Evolutionary conservation across 2,329 filamentous ascomycete genomes (phyloP).

Genomic region (Colletotrichum melonis): DNA sequence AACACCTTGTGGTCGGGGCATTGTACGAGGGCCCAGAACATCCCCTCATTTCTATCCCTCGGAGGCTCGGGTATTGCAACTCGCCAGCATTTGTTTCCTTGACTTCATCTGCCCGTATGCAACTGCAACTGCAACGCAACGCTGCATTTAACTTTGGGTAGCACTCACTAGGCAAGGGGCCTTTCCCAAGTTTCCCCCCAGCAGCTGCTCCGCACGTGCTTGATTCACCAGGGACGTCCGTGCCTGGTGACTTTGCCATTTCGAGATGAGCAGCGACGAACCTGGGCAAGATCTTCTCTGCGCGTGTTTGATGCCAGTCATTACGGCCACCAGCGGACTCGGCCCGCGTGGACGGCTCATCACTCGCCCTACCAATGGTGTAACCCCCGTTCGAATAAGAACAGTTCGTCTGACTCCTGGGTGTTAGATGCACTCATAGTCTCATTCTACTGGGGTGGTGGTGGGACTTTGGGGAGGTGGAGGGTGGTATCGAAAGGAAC

Average conservation of each 20-base stretch:
- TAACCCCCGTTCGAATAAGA: background rate
- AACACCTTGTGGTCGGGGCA: background rate
- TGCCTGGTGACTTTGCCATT: constrained; percentile 22
- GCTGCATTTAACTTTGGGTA: constrained; percentile 16
- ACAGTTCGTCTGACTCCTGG: constrained; percentile 18
- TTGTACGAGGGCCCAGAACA: background rate
- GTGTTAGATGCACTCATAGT: background rate
- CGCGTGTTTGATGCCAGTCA: constrained; percentile 19
- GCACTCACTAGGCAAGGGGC: constrained; percentile 16
- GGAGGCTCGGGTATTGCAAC: constrained; percentile 1
- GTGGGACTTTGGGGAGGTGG: background rate
- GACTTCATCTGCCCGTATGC: constrained; percentile 2
- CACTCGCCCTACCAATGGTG: background rate
- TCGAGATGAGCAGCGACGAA: constrained; percentile 16
- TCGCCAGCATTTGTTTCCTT: constrained; percentile 3
- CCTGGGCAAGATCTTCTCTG: constrained; percentile 25
- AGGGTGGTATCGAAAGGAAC: constrained; percentile 1
- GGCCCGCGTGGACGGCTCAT: constrained; percentile 16
- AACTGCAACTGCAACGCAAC: constrained; percentile 1
- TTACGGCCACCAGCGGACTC: constrained; percentile 8
- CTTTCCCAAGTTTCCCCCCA: background rate
- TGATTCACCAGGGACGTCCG: constrained; percentile 10
- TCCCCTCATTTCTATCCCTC: background rate
- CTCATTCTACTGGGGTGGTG: background rate
- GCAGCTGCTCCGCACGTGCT: constrained; percentile 22